phyloP scores from a whole-genome alignment of 2,329 filamentous ascomycete genomes.

The Aspergillus sp. region DNA sequence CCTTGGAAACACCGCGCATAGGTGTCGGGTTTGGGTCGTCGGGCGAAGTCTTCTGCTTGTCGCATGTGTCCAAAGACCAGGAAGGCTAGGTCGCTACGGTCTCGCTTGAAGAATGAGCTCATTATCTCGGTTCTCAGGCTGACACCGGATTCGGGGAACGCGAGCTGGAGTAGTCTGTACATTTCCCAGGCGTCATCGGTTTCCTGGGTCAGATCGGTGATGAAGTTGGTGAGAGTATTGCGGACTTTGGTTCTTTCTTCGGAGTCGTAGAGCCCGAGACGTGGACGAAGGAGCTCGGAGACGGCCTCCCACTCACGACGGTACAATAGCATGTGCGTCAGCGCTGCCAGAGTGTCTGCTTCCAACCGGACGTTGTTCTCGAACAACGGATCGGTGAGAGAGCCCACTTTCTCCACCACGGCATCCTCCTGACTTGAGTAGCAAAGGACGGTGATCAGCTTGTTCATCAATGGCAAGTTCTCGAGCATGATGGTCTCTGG shows the following conservation, averaged over 20 bases:
- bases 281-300: slow-evolving; percentile 77
- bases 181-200: slow-evolving; percentile 65
- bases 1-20: slow-evolving; percentile 80
- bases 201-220: slow-evolving; percentile 61
- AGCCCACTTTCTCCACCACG: slow-evolving; percentile 70
- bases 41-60: slow-evolving; percentile 63
- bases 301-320: slow-evolving; percentile 77
- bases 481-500: slow-evolving; percentile 58
- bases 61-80: slow-evolving; percentile 94
- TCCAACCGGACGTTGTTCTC: slow-evolving; percentile 70
- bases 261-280: slow-evolving; percentile 43
- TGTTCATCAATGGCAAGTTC: slow-evolving; percentile 67
- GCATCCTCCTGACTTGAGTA: slow-evolving; percentile 53
- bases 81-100: slow-evolving; percentile 79
- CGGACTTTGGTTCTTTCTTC: slow-evolving; percentile 69
- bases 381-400: slow-evolving; percentile 72
- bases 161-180: slow-evolving; percentile 60
- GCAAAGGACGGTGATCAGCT: slow-evolving; percentile 71
- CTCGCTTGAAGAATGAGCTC: slow-evolving; percentile 75
- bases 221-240: slow-evolving; percentile 67
- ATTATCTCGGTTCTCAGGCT: slow-evolving; percentile 71
- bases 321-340: slow-evolving; percentile 73
- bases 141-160: slow-evolving; percentile 65
- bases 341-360: slow-evolving; percentile 70
- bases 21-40: slow-evolving; percentile 69